Evolutionary conservation across 768 basidiomycete genomes (phyloP).

Genomic region (Rhizopogon roseolus): DNA sequence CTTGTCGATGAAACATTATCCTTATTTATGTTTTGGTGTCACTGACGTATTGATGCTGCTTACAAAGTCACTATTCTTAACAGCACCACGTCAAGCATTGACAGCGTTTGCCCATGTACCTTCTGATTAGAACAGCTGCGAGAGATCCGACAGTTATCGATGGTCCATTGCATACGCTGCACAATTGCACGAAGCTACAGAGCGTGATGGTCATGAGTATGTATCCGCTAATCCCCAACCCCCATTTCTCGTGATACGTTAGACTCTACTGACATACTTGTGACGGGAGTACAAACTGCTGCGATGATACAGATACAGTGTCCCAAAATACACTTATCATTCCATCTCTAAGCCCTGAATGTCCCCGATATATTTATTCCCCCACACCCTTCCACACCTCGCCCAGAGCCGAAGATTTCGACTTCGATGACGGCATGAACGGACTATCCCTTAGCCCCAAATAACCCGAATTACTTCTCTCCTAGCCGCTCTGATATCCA

Average conservation of each 20-base stretch:
- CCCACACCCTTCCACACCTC: neutral
- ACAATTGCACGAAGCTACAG: neutral
- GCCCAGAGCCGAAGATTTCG: neutral
- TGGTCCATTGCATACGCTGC: neutral
- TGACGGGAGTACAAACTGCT: constrained; percentile 20
- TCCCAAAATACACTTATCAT: constrained; percentile 11
- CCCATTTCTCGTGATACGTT: neutral
- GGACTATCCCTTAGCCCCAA: neutral
- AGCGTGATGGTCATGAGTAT: neutral
- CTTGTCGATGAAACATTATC: neutral
- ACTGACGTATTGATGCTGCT: neutral
- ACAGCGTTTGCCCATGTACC: neutral
- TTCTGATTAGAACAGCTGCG: neutral
- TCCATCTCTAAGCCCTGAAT: constrained; percentile 15
- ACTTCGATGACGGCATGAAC: neutral
- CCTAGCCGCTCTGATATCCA: constrained; percentile 25
- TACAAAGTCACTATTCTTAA: neutral
- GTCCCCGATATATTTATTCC: constrained; percentile 5
- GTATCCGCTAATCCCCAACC: neutral
- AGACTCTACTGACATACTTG: neutral
- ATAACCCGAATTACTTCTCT: constrained; percentile 14
- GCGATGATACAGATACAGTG: constrained; percentile 8
- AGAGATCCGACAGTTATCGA: neutral
- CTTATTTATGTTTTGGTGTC: neutral
- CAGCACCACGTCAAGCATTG: neutral